A percentile compares a stretch with the other conserved stretches of the same genome.
phyloP scores from a whole-genome alignment of 2,329 filamentous ascomycete species.

The Aspergillus puulaauensis region DNA sequence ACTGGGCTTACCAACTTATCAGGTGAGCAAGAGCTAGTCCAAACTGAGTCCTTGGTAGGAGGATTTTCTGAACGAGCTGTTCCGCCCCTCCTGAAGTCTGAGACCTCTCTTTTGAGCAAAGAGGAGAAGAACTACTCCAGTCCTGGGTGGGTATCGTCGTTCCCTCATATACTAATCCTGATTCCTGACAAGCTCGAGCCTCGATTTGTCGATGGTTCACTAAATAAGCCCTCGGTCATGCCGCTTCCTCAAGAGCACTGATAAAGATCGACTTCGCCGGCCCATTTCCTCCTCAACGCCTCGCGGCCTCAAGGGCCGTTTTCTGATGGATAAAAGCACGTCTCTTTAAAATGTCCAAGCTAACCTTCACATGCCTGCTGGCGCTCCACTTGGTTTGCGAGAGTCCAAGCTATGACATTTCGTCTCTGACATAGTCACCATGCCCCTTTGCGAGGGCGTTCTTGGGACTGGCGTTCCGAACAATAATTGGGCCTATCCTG shows the following conservation, averaged over 20 bases:
- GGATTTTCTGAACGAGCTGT: conserved; percentile 2
- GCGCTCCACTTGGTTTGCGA: neutral
- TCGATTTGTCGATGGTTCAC: conserved; percentile 15
- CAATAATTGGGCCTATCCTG: neutral
- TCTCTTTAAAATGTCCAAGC: neutral
- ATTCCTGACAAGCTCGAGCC: conserved; percentile 9
- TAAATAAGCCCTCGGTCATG: conserved; percentile 12
- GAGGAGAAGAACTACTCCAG: neutral
- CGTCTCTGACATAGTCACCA: neutral
- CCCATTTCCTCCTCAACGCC: neutral
- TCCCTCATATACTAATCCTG: neutral
- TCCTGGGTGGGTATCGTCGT: neutral
- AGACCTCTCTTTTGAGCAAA: neutral
- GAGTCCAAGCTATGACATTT: neutral
- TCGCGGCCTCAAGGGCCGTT: neutral
- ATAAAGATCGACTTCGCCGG: conserved; percentile 12
- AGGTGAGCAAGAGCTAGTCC: neutral
- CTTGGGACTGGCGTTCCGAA: neutral
- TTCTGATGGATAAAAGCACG: neutral
- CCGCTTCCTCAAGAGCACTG: conserved; percentile 2
- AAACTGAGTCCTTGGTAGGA: conserved; percentile 8
- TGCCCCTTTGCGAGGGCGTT: neutral
- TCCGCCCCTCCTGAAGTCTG: neutral
- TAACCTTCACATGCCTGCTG: neutral
- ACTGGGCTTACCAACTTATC: conserved; percentile 13